Percentiles rank a stretch among this genome's conserved stretches.
Conservation (phyloP, 192 early-diverging fungal genomes). For the Linnemannia elongata region DNA sequence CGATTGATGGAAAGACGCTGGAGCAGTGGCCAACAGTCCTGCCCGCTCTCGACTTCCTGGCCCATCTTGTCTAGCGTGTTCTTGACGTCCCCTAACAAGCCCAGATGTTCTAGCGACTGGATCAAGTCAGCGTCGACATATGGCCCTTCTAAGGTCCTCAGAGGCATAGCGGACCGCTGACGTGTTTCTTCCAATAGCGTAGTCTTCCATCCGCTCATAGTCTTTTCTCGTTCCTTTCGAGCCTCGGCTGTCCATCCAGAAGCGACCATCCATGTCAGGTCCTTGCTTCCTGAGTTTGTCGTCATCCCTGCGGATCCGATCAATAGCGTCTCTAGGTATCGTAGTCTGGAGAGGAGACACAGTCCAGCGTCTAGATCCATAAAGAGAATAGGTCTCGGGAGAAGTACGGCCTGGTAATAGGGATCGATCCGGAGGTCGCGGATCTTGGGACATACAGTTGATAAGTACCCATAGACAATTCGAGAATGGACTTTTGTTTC, state of each 20-base stretch:
- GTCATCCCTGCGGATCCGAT: background rate
- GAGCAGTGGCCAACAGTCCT: background rate
- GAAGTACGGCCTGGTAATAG: background rate
- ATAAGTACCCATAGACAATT: background rate
- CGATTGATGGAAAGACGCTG: background rate
- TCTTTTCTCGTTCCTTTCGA: background rate
- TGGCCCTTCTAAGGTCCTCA: background rate
- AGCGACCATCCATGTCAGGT: constrained; percentile 1
- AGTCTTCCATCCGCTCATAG: background rate
- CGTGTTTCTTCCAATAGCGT: background rate
- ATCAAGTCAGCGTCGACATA: background rate
- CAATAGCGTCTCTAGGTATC: background rate
- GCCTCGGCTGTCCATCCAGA: background rate
- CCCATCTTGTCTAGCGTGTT: background rate
- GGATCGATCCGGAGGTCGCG: background rate
- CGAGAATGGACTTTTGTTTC: background rate
- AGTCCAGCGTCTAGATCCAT: background rate
- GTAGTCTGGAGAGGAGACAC: background rate
- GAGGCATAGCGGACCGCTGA: background rate
- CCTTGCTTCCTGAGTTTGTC: background rate
- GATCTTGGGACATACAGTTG: background rate
- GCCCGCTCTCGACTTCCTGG: background rate
- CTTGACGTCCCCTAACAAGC: background rate
- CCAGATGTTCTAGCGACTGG: background rate
- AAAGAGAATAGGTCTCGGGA: background rate